Evolutionary conservation across 2,329 filamentous ascomycete genomes (phyloP).

Genomic region (Xylariaceae sp.): DNA sequence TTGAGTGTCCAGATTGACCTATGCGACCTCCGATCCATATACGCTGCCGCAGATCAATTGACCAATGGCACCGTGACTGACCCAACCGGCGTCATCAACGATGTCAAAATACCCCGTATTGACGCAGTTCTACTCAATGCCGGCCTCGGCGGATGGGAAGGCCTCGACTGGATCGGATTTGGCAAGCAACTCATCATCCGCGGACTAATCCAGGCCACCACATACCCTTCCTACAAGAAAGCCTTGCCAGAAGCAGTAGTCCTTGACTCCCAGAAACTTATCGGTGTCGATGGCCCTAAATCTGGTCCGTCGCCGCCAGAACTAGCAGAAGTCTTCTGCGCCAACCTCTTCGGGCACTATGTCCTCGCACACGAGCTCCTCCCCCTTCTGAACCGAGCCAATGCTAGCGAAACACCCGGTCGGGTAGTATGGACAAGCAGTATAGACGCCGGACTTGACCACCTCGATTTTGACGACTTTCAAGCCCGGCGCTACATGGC

Average conservation of each 20-base stretch:
- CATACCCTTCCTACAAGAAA: conserved; percentile 74
- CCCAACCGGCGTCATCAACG: conserved; percentile 33
- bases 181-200: conserved; percentile 48
- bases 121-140: conserved; percentile 82
- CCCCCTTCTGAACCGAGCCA: conserved; percentile 59
- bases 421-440: conserved; percentile 85
- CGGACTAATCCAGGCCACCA: conserved; percentile 62
- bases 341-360: conserved; percentile 95
- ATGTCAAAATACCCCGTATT: conserved; percentile 59
- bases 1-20: conserved; percentile 55
- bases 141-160: conserved; percentile 79
- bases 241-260: conserved; percentile 45
- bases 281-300: conserved; percentile 17
- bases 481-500: conserved; percentile 60
- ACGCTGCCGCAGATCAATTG: conserved; percentile 44
- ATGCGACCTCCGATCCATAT: conserved; percentile 51
- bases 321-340: conserved; percentile 78
- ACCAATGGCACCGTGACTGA: conserved; percentile 42
- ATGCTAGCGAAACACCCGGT: conserved; percentile 42
- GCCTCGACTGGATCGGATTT: conserved; percentile 64
- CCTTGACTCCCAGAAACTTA: conserved; percentile 37
- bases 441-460: conserved; percentile 56
- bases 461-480: conserved; percentile 64
- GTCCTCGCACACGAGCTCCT: conserved; percentile 75
- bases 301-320: conserved; percentile 49